These are phyloP conservation scores for Neofusicoccum umdonicola DNA, from an alignment of 2,329 filamentous ascomycete species.

Conservation along the genomic window DNA sequence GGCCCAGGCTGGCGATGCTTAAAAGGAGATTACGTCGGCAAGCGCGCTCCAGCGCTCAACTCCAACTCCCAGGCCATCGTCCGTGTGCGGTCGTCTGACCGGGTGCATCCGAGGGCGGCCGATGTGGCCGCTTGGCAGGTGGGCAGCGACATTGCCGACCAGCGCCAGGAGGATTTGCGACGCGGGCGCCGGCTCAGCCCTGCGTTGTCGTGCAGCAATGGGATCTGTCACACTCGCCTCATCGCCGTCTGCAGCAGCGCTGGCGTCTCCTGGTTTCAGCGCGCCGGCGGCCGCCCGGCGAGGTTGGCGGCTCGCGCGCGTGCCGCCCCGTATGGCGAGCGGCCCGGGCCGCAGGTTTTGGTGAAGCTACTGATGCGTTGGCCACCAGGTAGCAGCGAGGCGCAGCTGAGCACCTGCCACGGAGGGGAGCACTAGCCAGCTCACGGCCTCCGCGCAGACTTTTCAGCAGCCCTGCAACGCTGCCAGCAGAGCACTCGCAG, in stretches of 20 bases:
- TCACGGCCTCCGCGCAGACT: neutral
- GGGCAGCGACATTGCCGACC: neutral
- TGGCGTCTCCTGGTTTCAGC: neutral
- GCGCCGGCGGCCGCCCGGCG: too few species aligned
- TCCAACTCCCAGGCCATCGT: neutral
- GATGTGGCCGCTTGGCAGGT: neutral
- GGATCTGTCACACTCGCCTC: neutral
- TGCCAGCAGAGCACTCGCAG: slow-evolving; percentile 1
- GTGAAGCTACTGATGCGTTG: neutral
- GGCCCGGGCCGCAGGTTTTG: slow-evolving; percentile 2
- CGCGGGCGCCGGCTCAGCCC: neutral
- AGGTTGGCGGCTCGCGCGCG: slow-evolving; percentile 6
- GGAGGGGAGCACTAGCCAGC: slow-evolving; percentile 3
- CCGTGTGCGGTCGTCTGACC: slow-evolving; percentile 7
- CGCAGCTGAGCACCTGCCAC: slow-evolving; percentile 6
- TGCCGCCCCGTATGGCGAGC: slow-evolving; percentile 12
- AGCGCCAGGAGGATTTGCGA: neutral
- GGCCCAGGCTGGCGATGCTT: neutral
- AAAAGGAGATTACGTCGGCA: slow-evolving; percentile 4
- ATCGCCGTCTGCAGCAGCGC: neutral
- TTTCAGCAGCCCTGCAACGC: neutral
- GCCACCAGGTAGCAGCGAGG: neutral
- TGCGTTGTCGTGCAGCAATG: neutral
- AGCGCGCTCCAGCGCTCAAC: neutral
- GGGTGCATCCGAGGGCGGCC: neutral